Percentiles rank a stretch among this genome's conserved stretches.
Conservation (phyloP, 805 yeast species). For the Saturnispora galanensis region DNA sequence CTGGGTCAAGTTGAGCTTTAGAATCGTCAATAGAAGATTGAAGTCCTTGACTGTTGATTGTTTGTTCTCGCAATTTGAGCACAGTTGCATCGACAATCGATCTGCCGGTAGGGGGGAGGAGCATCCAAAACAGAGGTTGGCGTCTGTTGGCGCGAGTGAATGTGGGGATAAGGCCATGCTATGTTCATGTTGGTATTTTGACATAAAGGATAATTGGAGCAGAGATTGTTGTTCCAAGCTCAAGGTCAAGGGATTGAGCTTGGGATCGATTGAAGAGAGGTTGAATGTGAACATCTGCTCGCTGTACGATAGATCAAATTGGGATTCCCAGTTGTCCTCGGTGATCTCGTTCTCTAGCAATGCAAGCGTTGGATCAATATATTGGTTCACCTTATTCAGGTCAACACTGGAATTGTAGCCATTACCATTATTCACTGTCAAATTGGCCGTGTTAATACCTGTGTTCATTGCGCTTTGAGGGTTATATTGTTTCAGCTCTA, state of each 20-base stretch:
- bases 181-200: slow-evolving; percentile 18
- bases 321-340: slow-evolving; percentile 10
- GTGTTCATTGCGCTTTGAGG: slow-evolving; percentile 1
- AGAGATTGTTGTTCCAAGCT: slow-evolving; percentile 17
- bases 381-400: slow-evolving; percentile 5
- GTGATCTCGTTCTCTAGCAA: slow-evolving; percentile 8
- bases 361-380: slow-evolving; percentile 13
- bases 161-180: slow-evolving; percentile 10
- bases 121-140: slow-evolving; percentile 14
- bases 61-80: slow-evolving; percentile 18
- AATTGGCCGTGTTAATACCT: background rate
- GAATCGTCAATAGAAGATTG: slow-evolving; percentile 18
- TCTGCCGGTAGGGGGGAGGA: slow-evolving; percentile 6
- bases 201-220: slow-evolving; percentile 14
- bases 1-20: slow-evolving; percentile 18
- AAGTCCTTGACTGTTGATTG: slow-evolving; percentile 20
- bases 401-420: slow-evolving; percentile 3
- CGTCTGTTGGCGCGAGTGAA: slow-evolving; percentile 10
- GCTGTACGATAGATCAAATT: slow-evolving; percentile 13
- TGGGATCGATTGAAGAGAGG: slow-evolving; percentile 18
- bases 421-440: slow-evolving; percentile 3
- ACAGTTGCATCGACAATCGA: slow-evolving; percentile 15
- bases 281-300: slow-evolving; percentile 16
- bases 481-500: slow-evolving; percentile 7
- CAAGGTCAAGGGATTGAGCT: slow-evolving; percentile 15